These are phyloP conservation scores for Aspergillus cavernicola DNA, from an alignment of 495 filamentous ascomycete species.

Conservation along the genomic window DNA sequence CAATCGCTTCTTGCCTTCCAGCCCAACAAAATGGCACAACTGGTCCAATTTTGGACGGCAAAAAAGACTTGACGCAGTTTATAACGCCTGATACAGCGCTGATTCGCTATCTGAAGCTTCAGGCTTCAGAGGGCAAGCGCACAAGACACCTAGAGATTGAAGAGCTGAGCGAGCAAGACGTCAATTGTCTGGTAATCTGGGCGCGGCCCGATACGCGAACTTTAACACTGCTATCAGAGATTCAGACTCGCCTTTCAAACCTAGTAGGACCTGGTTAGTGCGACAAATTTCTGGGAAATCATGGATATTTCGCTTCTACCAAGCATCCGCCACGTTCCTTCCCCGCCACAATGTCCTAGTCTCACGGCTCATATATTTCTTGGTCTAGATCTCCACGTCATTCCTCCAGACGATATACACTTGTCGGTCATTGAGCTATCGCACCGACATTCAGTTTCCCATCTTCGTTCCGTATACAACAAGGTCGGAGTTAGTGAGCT, in stretches of 20 bases:
- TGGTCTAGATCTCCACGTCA: slow-evolving; percentile 1
- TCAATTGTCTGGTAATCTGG: slow-evolving; percentile 9
- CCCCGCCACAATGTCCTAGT: not conserved
- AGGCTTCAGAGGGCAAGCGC: not conserved
- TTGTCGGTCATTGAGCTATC: slow-evolving; percentile 10
- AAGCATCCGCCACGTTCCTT: not conserved
- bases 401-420: not conserved
- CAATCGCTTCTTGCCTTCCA: not conserved
- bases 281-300: not conserved
- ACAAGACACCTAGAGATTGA: not conserved
- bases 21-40: not conserved
- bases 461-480: slow-evolving; percentile 2
- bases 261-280: slow-evolving; percentile 6
- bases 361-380: not conserved
- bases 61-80: not conserved
- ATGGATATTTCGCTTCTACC: not conserved
- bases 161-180: not conserved
- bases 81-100: slow-evolving; percentile 3
- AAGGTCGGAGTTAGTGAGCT: not conserved
- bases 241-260: not conserved
- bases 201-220: slow-evolving; percentile 2
- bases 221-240: not conserved
- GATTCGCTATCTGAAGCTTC: slow-evolving; percentile 4
- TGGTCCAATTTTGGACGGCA: not conserved
- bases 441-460: slow-evolving; percentile 3